Conservation (phyloP, 768 basidiomycete species). For the Boletus subparvulus region DNA sequence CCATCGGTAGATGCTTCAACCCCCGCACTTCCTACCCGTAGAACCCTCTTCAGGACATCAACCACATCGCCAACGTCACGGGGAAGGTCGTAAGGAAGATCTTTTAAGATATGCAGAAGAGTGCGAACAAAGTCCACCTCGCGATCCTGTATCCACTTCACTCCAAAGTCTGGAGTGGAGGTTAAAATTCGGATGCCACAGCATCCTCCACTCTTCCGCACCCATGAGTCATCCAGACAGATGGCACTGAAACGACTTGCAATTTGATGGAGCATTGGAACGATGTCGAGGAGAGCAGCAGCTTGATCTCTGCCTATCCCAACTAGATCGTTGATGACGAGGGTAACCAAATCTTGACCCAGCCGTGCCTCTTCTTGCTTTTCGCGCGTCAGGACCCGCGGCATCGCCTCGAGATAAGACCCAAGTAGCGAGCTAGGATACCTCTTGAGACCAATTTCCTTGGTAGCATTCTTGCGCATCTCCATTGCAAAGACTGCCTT, state of each 20-base stretch:
- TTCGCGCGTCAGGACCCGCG: slow-evolving; percentile 70
- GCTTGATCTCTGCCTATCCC: slow-evolving; percentile 48
- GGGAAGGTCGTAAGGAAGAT: slow-evolving; percentile 88
- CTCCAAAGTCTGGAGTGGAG: slow-evolving; percentile 64
- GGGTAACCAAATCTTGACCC: slow-evolving; percentile 58
- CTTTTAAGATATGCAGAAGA: slow-evolving; percentile 88
- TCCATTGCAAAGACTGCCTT: slow-evolving; percentile 74
- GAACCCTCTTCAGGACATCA: slow-evolving; percentile 67
- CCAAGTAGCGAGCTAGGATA: slow-evolving; percentile 58
- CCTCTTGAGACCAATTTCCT: slow-evolving; percentile 51
- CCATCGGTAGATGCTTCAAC: slow-evolving; percentile 47
- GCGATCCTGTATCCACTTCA: slow-evolving; percentile 79
- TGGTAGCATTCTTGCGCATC: slow-evolving; percentile 56
- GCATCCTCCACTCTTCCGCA: slow-evolving; percentile 85
- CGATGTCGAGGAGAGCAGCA: slow-evolving; percentile 53
- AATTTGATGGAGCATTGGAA: slow-evolving; percentile 75
- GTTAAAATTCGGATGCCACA: slow-evolving; percentile 82
- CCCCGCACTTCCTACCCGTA: slow-evolving; percentile 58
- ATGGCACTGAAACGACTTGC: slow-evolving; percentile 80
- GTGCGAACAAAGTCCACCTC: slow-evolving; percentile 90
- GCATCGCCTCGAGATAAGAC: slow-evolving; percentile 79
- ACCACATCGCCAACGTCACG: slow-evolving; percentile 76
- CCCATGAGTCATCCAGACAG: slow-evolving; percentile 91
- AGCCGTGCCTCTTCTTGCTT: slow-evolving; percentile 57
- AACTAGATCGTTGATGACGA: slow-evolving; percentile 68